A percentile compares a stretch with the other conserved stretches of the same genome.
Evolutionary conservation across 2,329 filamentous ascomycete genomes (phyloP).

Genomic region (Phialophora tarda): DNA sequence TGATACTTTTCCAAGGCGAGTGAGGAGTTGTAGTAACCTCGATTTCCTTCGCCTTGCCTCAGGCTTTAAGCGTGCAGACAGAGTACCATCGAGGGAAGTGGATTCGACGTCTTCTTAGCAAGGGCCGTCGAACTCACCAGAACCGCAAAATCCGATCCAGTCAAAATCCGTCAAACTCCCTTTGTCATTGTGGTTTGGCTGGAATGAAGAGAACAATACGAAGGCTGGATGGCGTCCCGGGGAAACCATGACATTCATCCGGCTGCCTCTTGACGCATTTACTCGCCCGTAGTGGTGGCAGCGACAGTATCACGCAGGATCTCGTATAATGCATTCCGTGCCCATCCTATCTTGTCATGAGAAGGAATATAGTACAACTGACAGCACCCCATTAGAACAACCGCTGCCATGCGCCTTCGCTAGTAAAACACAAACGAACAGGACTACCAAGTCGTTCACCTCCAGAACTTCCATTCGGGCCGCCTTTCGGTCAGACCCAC

Average conservation of each 20-base stretch:
- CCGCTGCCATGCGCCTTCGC: conserved; percentile 31
- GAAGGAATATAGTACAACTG: conserved; percentile 18
- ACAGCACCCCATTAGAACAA: not conserved
- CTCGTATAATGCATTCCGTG: not conserved
- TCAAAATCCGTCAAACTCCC: not conserved
- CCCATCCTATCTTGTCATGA: not conserved
- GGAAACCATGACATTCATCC: not conserved
- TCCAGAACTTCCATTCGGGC: conserved; percentile 89
- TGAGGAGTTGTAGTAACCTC: not conserved
- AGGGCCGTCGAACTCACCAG: not conserved
- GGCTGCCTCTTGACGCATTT: not conserved
- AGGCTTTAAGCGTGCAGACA: not conserved
- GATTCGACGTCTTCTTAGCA: too few relatives aligned
- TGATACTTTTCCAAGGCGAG: not conserved
- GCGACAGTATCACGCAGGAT: too few relatives aligned
- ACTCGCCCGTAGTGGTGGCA: not conserved
- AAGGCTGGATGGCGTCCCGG: conserved; percentile 10
- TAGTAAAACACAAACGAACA: conserved; percentile 30
- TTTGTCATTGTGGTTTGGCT: conserved; percentile 2
- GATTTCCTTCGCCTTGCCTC: not conserved
- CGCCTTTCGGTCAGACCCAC: conserved; percentile 72
- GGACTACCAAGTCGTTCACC: conserved; percentile 42
- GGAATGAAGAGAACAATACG: conserved; percentile 35
- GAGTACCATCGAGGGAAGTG: not conserved
- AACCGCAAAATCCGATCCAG: not conserved